These are phyloP conservation scores for Silene noctiflora DNA, from an alignment of 179 eudicot species.

Conservation along the genomic window DNA sequence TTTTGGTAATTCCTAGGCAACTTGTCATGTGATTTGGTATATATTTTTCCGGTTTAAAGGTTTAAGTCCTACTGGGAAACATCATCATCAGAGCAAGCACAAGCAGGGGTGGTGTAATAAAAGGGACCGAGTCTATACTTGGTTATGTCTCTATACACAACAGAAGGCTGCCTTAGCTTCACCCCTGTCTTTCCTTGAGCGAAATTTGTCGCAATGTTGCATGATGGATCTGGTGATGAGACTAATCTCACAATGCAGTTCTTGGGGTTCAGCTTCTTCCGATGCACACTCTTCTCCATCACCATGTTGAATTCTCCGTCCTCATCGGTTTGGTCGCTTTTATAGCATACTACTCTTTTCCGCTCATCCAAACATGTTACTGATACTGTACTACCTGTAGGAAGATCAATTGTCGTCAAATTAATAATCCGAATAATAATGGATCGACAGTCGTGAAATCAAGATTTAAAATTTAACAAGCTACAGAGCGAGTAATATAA, in stretches of 20 bases:
- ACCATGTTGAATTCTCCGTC: slow-evolving; percentile 50
- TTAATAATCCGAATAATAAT: too few species aligned
- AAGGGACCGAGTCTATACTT: slow-evolving; percentile 55
- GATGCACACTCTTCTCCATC: slow-evolving; percentile 32
- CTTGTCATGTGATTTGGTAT: too few species aligned
- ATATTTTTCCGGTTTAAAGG: neutral
- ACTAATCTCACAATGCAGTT: slow-evolving; percentile 58
- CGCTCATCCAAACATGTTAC: slow-evolving; percentile 60
- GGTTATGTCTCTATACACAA: slow-evolving; percentile 42
- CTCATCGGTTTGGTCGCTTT: slow-evolving; percentile 62
- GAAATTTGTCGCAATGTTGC: slow-evolving; percentile 60
- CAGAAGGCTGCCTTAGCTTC: slow-evolving; percentile 45
- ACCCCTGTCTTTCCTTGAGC: slow-evolving; percentile 57
- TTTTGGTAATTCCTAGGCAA: too few species aligned
- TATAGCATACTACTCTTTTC: slow-evolving; percentile 43
- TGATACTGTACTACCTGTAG: slow-evolving; percentile 53
- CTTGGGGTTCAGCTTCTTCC: slow-evolving; percentile 46
- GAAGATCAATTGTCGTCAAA: neutral
- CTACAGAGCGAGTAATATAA: too few species aligned
- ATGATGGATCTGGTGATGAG: slow-evolving; percentile 55
- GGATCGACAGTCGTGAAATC: too few species aligned
- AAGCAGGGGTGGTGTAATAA: slow-evolving; percentile 66
- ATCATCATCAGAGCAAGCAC: slow-evolving; percentile 37
- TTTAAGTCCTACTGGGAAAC: neutral
- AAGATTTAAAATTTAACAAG: too few species aligned